Percentiles rank a stretch among this genome's conserved stretches.
Conservation (phyloP, 139 green algal species). For the Diplosphaera chodatii region DNA sequence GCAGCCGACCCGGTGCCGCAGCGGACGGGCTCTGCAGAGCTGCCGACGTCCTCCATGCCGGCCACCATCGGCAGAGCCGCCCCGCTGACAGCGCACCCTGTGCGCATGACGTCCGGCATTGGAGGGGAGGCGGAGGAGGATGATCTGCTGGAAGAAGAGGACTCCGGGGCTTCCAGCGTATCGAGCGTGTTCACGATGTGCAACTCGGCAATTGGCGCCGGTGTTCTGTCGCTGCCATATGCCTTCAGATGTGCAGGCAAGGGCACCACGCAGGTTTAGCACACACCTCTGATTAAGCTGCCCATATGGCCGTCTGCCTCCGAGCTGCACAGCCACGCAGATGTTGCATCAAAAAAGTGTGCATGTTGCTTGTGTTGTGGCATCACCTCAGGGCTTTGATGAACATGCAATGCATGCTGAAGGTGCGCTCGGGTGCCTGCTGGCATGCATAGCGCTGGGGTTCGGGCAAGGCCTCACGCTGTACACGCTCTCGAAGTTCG, state of each 20-base stretch:
- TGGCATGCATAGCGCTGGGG: slow-evolving; percentile 38
- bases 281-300: no score
- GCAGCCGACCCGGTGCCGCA: no score
- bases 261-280: no score
- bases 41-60: background rate
- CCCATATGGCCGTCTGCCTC: no score
- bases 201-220: slow-evolving; percentile 60
- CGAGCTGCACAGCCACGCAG: no score
- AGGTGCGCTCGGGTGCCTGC: slow-evolving; percentile 52
- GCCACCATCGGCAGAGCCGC: background rate
- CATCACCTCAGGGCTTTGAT: no score
- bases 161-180: background rate
- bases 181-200: slow-evolving; percentile 35
- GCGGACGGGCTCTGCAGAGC: no score
- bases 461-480: slow-evolving; percentile 54
- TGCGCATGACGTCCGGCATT: no score
- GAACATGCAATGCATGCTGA: background rate
- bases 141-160: background rate
- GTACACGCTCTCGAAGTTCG: slow-evolving; percentile 55
- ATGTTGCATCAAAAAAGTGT: no score
- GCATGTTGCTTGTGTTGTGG: no score
- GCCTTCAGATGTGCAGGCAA: slow-evolving; percentile 58
- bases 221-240: slow-evolving; percentile 66
- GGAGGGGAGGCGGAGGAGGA: background rate
- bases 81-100: background rate